Evolutionary conservation across 192 early-diverging fungal species (phyloP).

Genomic region (Neocallimastix lanati): DNA sequence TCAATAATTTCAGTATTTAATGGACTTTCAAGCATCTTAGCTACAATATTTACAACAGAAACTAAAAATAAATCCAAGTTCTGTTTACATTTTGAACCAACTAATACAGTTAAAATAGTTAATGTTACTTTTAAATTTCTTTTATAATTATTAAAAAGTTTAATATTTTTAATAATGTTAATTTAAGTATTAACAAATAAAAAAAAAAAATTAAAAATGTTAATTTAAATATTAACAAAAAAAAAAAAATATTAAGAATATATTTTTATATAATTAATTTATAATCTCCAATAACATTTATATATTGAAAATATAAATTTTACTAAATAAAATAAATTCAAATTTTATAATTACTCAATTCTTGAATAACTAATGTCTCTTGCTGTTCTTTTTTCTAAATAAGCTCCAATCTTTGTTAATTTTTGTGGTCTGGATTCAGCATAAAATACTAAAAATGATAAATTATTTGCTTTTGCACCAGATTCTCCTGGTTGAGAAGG

Average conservation of each 20-base stretch:
- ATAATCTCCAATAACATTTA: too few species aligned
- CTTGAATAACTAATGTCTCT: constrained; percentile 41
- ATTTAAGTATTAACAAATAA: too few species aligned
- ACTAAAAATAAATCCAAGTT: constrained; percentile 71
- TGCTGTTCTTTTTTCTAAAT: constrained; percentile 49
- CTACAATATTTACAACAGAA: constrained; percentile 44
- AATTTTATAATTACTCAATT: constrained; percentile 26
- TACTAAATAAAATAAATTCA: background rate
- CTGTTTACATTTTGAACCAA: constrained; percentile 38
- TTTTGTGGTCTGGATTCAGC: constrained; percentile 73
- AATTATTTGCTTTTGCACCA: constrained; percentile 54
- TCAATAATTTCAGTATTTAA: constrained; percentile 38
- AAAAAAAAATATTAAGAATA: too few species aligned
- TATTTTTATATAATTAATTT: too few species aligned
- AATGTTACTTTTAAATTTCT: constrained; percentile 51
- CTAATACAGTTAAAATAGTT: constrained; percentile 51
- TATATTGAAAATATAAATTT: too few species aligned
- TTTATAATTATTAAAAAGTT: background rate
- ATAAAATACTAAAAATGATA: constrained; percentile 78
- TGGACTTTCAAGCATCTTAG: constrained; percentile 30
- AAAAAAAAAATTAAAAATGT: too few species aligned
- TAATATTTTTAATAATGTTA: too few species aligned
- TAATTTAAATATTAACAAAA: too few species aligned
- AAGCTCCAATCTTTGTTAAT: constrained; percentile 71
- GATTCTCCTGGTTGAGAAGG: constrained; percentile 35